Base-by-base conservation (phyloP, 1,284 basidiomycete genomes). In the Ustilago shanxiensis region DNA sequence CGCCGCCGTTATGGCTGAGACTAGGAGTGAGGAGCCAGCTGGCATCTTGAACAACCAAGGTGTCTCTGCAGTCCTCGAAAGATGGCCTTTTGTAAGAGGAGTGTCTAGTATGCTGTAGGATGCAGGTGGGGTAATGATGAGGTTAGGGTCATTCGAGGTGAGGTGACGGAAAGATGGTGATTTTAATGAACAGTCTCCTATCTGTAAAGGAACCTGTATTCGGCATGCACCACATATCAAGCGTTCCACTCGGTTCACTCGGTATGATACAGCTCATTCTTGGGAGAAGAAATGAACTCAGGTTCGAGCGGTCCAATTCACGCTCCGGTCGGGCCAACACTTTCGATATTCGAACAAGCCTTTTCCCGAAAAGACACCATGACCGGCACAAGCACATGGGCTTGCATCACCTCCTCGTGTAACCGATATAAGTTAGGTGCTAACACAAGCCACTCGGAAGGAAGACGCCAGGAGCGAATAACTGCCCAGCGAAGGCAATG, bases 281-380 rank as follows among this genome's bases (percentile, higher is more conserved):
- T 14, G n/a, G 7, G n/a, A 9, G 20, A 20, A 22, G 41, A 20
- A 8, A 14, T 20, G 20, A n/a, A 20, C 20, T n/a, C 49, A 33
- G 52, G 7, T 54, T 52, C 37, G 44, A 52, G 47, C 61, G 61
- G 61, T 33, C 52, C 67, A 57, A 64, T 22, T 52, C 31, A 35
- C 11, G 58, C 31, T 56, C 57, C 51, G 56, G 56, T 60, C 57
- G 60, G 60, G 66, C 29, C 56, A 63, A 69, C 50, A 47, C 56
- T 49, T 37, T 22, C 37, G 9, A 20, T 22, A 26, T 39, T 29
- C 16, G n/a, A 33, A 5, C 5, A 33, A 6, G 6, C 11, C 39
- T 56, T 39, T 44, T 6, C 26, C 24, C 26, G 54, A 54, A 54
- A 33, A 3, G 18, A 26, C 11, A 54, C 33, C 31, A n/a, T 44